Base-by-base conservation (phyloP, 805 yeast genomes). In the Babjeviella inositovora region DNA sequence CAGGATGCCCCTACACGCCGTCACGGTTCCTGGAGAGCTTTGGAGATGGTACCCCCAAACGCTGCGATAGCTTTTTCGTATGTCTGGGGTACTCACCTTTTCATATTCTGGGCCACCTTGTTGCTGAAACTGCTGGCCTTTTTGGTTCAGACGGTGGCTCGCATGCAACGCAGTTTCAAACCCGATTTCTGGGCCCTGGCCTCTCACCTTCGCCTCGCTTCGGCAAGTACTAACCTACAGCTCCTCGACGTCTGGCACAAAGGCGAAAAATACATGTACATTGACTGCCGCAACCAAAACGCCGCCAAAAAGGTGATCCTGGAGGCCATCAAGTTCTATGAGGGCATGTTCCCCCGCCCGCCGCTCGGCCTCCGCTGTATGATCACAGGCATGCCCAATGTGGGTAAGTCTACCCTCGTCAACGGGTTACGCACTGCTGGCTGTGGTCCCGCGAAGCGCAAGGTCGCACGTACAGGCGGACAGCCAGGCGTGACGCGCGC, bases 381-480 rank as follows among this genome's bases (percentile, higher is more conserved):
- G 55, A 66, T 87, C 21, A 71, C 75, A 5, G 98, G 98, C 1
- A 79, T 90, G 90, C 98, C 98, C 2, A 90, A 90, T 42, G 93
- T 84, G n/a, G 98, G 98, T 0, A 90, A 90, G 45, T 77, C 93
- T 8, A 76, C 95, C 0, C 43, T 90, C 22, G 74, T 85, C 14
- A 90, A 90, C 38, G 57, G 74, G 1, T 48, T 85, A 23, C 49
- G 95, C 28, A 50, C 49, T 6, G 49, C 47, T 9, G 57, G 61
- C 2, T 46, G 40, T 23, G 38, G 45, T 2, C 41, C 38, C 23
- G 41, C 38, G 11, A 41, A 37, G 12, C 51, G 56, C 26, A 77
- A 76, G 36, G 96, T 80, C 2, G 95, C 94, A 0, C 50, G 50
- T 24, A 81, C 93, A 0, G 94, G 95, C 1, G 74, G 76, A 7